These are phyloP conservation scores for Rosa rugosa DNA, from an alignment of 306 rosid genomes.

Conservation along the genomic window DNA sequence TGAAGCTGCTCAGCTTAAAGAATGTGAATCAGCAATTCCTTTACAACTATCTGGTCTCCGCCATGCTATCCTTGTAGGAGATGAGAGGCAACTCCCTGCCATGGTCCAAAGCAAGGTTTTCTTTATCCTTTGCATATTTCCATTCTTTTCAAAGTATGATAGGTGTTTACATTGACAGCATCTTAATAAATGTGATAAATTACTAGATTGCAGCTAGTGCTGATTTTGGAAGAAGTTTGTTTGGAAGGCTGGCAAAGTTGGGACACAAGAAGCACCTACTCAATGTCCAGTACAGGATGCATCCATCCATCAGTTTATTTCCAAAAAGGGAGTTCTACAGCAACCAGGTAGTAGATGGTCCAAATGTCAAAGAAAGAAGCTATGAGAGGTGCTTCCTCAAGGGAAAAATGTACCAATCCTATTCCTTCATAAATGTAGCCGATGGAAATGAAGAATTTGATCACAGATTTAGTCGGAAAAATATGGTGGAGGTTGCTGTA, in stretches of 20 bases:
- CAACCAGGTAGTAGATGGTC: slow-evolving; percentile 19
- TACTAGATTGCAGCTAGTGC: slow-evolving; percentile 26
- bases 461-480: slow-evolving; percentile 21
- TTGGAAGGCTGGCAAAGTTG: slow-evolving; percentile 33
- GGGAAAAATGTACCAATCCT: slow-evolving; percentile 34
- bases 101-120: slow-evolving; percentile 61
- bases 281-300: slow-evolving; percentile 42
- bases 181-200: background rate
- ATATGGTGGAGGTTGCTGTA: slow-evolving; percentile 49
- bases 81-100: slow-evolving; percentile 64
- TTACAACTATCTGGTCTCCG: slow-evolving; percentile 45
- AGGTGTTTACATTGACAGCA: background rate
- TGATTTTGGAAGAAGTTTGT: slow-evolving; percentile 52
- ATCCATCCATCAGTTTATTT: slow-evolving; percentile 41
- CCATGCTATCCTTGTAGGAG: slow-evolving; percentile 47
- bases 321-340: slow-evolving; percentile 38
- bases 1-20: slow-evolving; percentile 62
- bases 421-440: slow-evolving; percentile 35
- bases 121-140: background rate
- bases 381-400: slow-evolving; percentile 15
- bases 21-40: slow-evolving; percentile 58
- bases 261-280: slow-evolving; percentile 38
- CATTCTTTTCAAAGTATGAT: background rate
- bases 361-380: slow-evolving; percentile 20
- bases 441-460: slow-evolving; percentile 39